These are phyloP conservation scores for Phlegmacium glaucopus DNA, from an alignment of 768 basidiomycete species.

Conservation along the genomic window DNA sequence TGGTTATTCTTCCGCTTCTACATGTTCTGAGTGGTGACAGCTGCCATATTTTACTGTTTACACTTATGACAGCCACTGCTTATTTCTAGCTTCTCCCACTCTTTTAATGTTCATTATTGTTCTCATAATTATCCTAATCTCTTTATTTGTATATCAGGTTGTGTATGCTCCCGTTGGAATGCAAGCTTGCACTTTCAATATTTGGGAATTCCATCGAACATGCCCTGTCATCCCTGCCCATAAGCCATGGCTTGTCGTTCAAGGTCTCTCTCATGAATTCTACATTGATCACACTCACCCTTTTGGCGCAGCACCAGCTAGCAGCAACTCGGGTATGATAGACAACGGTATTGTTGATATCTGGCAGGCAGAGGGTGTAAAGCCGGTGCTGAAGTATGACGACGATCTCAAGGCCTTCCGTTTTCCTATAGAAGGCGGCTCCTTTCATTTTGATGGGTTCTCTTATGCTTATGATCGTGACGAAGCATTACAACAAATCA, in stretches of 20 bases:
- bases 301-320: slow-evolving; percentile 21
- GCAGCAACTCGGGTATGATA: slow-evolving; percentile 27
- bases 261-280: slow-evolving; percentile 26
- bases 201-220: slow-evolving; percentile 27
- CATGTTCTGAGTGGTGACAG: too few species aligned
- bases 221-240: slow-evolving; percentile 23
- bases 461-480: slow-evolving; percentile 16
- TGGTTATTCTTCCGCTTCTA: too few species aligned
- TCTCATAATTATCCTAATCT: too few species aligned
- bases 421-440: slow-evolving; percentile 9
- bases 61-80: too few species aligned
- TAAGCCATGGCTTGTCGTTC: slow-evolving; percentile 23
- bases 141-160: too few species aligned
- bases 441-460: not conserved
- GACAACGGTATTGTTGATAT: slow-evolving; percentile 24
- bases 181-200: slow-evolving; percentile 25
- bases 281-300: slow-evolving; percentile 26
- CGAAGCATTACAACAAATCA: too few species aligned
- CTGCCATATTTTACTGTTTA: too few species aligned
- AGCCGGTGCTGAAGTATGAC: slow-evolving; percentile 18
- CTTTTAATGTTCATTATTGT: too few species aligned
- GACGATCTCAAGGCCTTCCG: slow-evolving; percentile 18
- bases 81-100: too few species aligned
- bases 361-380: slow-evolving; percentile 14
- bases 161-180: slow-evolving; percentile 10